Base-by-base conservation (phyloP, 345 rosid genomes). In the Anastatica hierochuntica region DNA sequence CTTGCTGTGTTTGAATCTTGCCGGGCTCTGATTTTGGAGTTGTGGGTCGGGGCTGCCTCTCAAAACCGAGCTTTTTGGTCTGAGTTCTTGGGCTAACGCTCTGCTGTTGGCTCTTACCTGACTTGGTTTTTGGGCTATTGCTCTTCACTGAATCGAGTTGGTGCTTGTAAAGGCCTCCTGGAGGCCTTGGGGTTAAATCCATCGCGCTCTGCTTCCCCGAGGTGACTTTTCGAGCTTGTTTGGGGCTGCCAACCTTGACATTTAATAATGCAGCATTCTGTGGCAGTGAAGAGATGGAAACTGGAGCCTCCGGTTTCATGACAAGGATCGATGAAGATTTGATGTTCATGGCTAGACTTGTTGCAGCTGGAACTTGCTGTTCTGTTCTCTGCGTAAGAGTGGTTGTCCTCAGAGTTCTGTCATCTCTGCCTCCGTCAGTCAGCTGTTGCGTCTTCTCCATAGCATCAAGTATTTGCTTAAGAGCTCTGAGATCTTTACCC, bases 401-500 rank as follows among this genome's bases (percentile, higher is more conserved):
- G 58, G 60, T 49, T 56, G 66, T 51, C 15, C 43, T 67, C 24
- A 70, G 23, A 61, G 33, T 63, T 54, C 44, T 56, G 56, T 65
- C 65, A 26, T 83, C 60, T 49, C 64, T 72, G 40, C 43, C 55
- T 60, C 65, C 63, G 10, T 71, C 76, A 15, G 67, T 43, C 43
- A 58, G 44, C 64, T 72, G 74, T 53, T 78, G 75, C 5, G 77
- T 76, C 71, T 80, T 84, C 63, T 85, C 86, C 86, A 81, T 88
- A 38, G 88, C 90, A 62, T 79, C 90, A 50, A 83, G 90, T 64
- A 79, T 81, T 69, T 83, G 96, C 66, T 85, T 83, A 19, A 85
- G 97, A 71, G 90, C 84, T 78, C 95, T 76, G 45, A 79, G 90
- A 72, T 83, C 98, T 74, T 83, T 88, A 17, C 90, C 95, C 0